Evolutionary conservation across 164 flowering plant genomes (phyloP).

Genomic region (Platanus orientalis): DNA sequence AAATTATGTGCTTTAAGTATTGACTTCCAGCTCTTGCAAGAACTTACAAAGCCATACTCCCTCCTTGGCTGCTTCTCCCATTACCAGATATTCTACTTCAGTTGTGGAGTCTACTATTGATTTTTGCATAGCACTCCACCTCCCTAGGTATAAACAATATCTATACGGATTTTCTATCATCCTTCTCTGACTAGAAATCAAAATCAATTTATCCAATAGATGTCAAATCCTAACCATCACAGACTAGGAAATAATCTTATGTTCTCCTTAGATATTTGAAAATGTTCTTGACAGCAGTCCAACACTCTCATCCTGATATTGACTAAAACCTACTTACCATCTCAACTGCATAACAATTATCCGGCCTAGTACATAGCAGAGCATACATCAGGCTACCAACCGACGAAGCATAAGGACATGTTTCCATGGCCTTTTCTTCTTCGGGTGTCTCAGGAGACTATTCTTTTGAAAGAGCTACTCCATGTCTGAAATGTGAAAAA

Average conservation of each 20-base stretch:
- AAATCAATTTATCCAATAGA: slow-evolving; percentile 1
- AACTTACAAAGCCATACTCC: too few relatives aligned
- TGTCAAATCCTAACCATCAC: neutral
- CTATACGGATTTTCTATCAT: neutral
- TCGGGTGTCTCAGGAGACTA: neutral
- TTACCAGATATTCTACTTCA: too few relatives aligned
- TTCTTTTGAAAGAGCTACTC: neutral
- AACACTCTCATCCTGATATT: neutral
- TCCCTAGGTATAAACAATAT: neutral
- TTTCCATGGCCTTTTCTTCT: slow-evolving; percentile 3
- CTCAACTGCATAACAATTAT: slow-evolving; percentile 8
- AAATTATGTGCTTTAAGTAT: too few relatives aligned
- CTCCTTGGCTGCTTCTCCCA: too few relatives aligned
- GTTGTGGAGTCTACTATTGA: too few relatives aligned
- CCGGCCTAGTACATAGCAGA: slow-evolving; percentile 12
- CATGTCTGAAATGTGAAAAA: neutral
- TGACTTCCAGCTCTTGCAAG: too few relatives aligned
- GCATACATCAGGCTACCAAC: slow-evolving; percentile 14
- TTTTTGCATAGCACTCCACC: too few relatives aligned
- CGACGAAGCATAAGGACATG: neutral
- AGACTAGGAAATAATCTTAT: neutral
- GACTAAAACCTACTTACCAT: slow-evolving; percentile 5
- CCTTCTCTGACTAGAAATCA: neutral
- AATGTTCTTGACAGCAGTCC: slow-evolving; percentile 10
- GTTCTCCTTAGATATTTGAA: slow-evolving; percentile 3